phyloP scores from a whole-genome alignment of 495 filamentous ascomycete species.

The Astrothelium subdiscretum region DNA sequence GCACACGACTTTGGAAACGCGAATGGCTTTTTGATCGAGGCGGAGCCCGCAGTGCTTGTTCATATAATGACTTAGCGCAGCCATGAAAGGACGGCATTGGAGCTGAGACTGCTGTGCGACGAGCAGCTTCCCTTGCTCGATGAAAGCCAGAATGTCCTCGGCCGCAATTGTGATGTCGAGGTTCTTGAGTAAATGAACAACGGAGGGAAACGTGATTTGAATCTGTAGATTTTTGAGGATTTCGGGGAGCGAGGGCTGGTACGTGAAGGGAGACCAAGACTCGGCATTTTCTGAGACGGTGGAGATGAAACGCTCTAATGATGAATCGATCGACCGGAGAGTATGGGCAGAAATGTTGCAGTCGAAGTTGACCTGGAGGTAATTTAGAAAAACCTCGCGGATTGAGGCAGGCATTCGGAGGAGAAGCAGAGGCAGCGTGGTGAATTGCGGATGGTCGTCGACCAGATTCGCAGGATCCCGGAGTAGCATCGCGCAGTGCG shows the following conservation, averaged over 20 bases:
- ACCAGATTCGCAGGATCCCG: constrained; percentile 11
- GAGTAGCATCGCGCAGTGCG: constrained; percentile 23
- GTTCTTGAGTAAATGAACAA: constrained; percentile 16
- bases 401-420: constrained; percentile 25
- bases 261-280: background rate
- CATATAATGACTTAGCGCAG: constrained; percentile 20
- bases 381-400: constrained; percentile 24
- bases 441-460: constrained; percentile 14
- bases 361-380: constrained; percentile 24
- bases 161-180: constrained; percentile 23
- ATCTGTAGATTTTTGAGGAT: constrained; percentile 18
- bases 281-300: background rate
- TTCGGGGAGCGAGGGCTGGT: constrained; percentile 2
- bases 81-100: constrained; percentile 17
- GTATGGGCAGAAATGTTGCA: constrained; percentile 5
- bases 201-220: constrained; percentile 22
- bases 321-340: background rate
- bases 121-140: constrained; percentile 10
- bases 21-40: constrained; percentile 17
- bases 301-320: background rate
- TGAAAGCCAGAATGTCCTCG: constrained; percentile 20
- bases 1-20: constrained; percentile 20
- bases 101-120: background rate
- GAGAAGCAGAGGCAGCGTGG: constrained; percentile 23
- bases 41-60: constrained; percentile 22